Evolutionary conservation across 306 rosid genomes (phyloP), one percentile per base, ranked within the genome.

Genomic region (Canavalia ensiformis): DNA sequence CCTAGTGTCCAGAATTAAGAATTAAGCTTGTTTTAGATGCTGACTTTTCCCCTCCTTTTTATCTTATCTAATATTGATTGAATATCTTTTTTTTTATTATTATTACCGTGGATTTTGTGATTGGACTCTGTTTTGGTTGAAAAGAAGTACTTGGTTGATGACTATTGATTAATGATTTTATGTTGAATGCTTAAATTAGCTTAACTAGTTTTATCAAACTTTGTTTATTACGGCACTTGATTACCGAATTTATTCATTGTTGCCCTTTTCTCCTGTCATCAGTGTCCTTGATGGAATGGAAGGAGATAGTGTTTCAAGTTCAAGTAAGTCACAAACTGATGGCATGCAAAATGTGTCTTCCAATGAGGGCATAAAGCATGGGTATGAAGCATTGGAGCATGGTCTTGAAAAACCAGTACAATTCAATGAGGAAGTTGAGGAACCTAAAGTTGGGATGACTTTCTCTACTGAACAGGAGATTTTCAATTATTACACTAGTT

Each of bases 221-320:
- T 55, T 58, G 8, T 25, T 55, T 39, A 9, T 12, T 68, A 5
- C 18, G 25, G 72, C 10, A 67, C 25, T 25, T 54, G 51, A 18
- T 35, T 25, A 11, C 41, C 29, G 42, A 35, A 44, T 74, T 46
- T 37, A 42, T 25, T 37, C 39, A 34, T 5, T 41, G 50, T n/a
- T 7, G 29, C 72, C 51, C 1, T 9, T 55, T 29, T 73, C 2
- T 33, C 35, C 6, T 50, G 34, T 51, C 52, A 55, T 73, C 29
- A 41, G 66, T 25, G 41, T 55, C 39, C n/a, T 73, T 73, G 39
- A 73, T 73, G 66, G 78, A 55, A 73, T 73, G 65, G 78, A 73
- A 39, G 39, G 52, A 55, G 66, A 35, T n/a, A 39, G 46, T 55
- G 78, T 73, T 49, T 49, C 54, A 45, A 6, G 50, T 72, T 37